phyloP scores from a whole-genome alignment of 2,329 filamentous ascomycete species.

The Alternaria triticina region DNA sequence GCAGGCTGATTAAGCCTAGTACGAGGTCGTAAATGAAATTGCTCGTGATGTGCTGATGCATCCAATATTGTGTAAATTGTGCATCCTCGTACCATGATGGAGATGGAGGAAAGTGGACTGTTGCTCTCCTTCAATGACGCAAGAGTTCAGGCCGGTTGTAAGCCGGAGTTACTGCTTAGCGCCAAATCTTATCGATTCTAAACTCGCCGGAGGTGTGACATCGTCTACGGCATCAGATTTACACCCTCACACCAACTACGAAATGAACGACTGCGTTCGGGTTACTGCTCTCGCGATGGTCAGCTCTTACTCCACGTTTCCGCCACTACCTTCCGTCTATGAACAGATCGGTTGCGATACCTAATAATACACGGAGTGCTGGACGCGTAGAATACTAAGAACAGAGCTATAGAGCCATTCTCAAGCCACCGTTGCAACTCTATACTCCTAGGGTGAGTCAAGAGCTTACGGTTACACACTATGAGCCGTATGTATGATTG shows the following conservation, averaged over 20 bases:
- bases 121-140: neutral
- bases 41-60: neutral
- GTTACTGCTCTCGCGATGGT: neutral
- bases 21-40: constrained; percentile 1
- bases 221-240: neutral
- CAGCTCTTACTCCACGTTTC: neutral
- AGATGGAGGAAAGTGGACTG: neutral
- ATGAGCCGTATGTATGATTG: neutral
- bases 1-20: constrained; percentile 19
- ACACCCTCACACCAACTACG: neutral
- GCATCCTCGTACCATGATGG: neutral
- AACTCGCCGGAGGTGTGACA: neutral
- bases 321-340: neutral
- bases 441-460: neutral
- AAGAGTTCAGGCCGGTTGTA: neutral
- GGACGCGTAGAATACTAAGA: neutral
- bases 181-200: constrained; percentile 2
- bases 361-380: neutral
- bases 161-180: constrained; percentile 1
- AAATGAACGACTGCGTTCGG: neutral
- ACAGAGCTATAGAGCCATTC: neutral
- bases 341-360: neutral
- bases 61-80: neutral
- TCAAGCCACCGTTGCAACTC: neutral
- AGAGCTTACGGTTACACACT: neutral